Evolutionary conservation across 2,329 filamentous ascomycete species (phyloP), one percentile per base, ranked within the genome.

Genomic region (Emergomyces orientalis): DNA sequence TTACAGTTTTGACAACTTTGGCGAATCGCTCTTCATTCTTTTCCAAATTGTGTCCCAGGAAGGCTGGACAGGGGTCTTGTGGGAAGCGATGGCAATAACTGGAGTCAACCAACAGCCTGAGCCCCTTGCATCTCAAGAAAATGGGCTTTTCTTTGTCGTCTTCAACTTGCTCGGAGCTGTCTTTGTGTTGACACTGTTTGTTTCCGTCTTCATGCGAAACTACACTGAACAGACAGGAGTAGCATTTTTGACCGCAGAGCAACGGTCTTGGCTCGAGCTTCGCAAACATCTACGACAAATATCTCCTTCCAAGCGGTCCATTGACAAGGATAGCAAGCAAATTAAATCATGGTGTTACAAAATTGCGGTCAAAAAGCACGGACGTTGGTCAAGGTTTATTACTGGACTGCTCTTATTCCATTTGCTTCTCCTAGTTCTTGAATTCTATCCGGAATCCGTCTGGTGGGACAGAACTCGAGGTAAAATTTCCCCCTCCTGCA

Each of bases 1-100:
- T 72, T 97, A 88, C 76, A 88, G 88, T 73, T 99, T 99, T 72
- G 94, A 99, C 74, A 89, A 95, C 72, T 99, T 99, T 70, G 90
- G 88, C n/a, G 85, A 90, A 61, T 89, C 93, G 0, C 81, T 99
- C 41, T 97, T 97, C 78, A 95, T 96, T 65, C 88, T 99, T 64
- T 99, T 97, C 78, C 92, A 97, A 74, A 97, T 99, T 76, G 93
- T 97, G 51, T 97, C 93, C 60, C 94, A 99, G 75, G 95, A 99
- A 80, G 94, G 94, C 41, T 99, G 95, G 94, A 87, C 87, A 13
- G 91, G 96, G 73, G 91, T 96, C n/a, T 90, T 94, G 72, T 92
- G 89, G 79, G 84, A 85, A 41, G 88, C 87, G 1, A 89, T 96
- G 78, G 85, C 86, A 39, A 94, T 97, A 67, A 92, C 87, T 1